Percentiles rank a stretch among this genome's conserved stretches.
These are phyloP conservation scores for Backusella westeae DNA, from an alignment of 192 early-diverging fungal genomes.

Conservation along the genomic window DNA sequence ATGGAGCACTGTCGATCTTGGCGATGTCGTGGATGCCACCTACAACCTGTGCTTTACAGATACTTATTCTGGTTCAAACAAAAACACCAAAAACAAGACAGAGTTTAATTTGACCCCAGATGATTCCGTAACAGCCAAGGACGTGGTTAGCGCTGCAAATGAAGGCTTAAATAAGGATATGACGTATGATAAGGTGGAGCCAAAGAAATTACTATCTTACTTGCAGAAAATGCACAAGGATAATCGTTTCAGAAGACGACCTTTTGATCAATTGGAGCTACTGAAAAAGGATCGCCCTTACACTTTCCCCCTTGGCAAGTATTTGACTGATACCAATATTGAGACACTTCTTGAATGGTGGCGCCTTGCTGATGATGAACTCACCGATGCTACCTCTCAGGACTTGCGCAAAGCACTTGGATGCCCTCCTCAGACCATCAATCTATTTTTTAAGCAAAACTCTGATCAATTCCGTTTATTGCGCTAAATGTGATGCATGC, in stretches of 20 bases:
- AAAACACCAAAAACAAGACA: neutral
- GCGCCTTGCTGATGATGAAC: neutral
- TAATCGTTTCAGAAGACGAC: conserved; percentile 11
- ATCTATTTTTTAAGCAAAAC: neutral
- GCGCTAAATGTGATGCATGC: neutral
- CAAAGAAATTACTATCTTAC: neutral
- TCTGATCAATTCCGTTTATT: conserved; percentile 11
- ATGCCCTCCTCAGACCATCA: neutral
- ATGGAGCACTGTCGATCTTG: neutral
- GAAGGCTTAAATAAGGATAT: neutral
- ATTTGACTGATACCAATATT: neutral
- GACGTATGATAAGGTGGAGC: neutral
- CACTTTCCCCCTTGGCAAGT: conserved; percentile 1
- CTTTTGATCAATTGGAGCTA: neutral
- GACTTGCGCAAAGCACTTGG: neutral
- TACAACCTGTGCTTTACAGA: neutral
- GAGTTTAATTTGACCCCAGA: conserved; percentile 3
- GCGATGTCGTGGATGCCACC: neutral
- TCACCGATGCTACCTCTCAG: neutral
- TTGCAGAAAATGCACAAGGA: neutral
- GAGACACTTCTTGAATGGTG: neutral
- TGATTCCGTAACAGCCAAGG: neutral
- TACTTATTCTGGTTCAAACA: neutral
- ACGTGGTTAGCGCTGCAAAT: neutral
- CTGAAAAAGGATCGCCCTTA: neutral